phyloP scores from a whole-genome alignment of 2,329 filamentous ascomycete genomes.

The Trichoderma sp. region DNA sequence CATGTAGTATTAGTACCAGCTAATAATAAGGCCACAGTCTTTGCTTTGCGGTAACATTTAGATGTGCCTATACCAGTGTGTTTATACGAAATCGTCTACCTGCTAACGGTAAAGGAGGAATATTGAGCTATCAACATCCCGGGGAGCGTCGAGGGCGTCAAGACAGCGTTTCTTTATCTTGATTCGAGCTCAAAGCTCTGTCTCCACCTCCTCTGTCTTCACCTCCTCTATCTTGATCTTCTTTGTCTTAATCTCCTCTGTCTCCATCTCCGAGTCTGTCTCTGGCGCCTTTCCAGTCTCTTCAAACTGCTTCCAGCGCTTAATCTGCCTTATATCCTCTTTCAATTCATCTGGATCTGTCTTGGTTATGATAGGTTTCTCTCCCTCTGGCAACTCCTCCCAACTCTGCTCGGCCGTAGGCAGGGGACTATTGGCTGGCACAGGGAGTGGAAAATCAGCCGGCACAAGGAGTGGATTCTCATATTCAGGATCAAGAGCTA shows the following conservation, averaged over 20 bases:
- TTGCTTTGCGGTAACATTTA: not conserved
- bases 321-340: constrained; percentile 34
- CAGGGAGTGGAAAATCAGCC: not conserved
- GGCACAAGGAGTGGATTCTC: constrained; percentile 39
- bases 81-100: not conserved
- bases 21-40: not conserved
- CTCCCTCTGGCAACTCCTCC: constrained; percentile 38
- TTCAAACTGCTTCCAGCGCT: constrained; percentile 38
- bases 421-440: not conserved
- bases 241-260: constrained; percentile 29
- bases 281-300: constrained; percentile 36
- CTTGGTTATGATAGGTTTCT: constrained; percentile 37
- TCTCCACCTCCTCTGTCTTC: constrained; percentile 29
- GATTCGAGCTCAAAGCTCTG: not conserved
- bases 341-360: constrained; percentile 34
- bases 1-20: constrained; percentile 26
- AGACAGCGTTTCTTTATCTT: not conserved
- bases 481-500: constrained; percentile 49
- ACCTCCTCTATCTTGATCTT: constrained; percentile 15
- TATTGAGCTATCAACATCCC: not conserved
- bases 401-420: constrained; percentile 38
- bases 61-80: not conserved
- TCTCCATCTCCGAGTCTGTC: constrained; percentile 33
- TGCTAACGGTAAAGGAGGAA: not conserved
- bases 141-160: not conserved